Percentiles rank a stretch among this genome's conserved stretches.
Conservation (phyloP, 108 stramenopile species). For the Pseudonitzschia delicatissima region DNA sequence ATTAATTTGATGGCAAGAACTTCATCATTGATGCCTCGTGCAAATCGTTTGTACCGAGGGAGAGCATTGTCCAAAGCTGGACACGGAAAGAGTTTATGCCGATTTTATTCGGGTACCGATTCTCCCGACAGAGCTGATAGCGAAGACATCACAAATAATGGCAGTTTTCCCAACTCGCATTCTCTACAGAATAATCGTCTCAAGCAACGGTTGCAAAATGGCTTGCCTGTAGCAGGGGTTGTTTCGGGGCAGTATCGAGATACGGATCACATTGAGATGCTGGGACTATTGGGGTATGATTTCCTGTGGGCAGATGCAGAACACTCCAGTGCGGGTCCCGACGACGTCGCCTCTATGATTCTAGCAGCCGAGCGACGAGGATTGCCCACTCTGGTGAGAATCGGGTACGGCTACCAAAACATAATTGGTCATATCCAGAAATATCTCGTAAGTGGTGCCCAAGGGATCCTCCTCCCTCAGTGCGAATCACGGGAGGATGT, state of each 20-base stretch:
- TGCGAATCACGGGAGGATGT: conserved; percentile 37
- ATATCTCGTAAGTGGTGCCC: conserved; percentile 38
- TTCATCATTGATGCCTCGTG: not conserved
- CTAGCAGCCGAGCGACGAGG: conserved; percentile 38
- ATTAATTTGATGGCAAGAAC: not conserved
- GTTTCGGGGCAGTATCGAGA: conserved; percentile 38
- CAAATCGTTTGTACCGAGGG: not conserved
- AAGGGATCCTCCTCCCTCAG: conserved; percentile 39
- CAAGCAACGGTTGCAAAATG: conserved; percentile 18
- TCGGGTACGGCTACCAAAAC: conserved; percentile 43
- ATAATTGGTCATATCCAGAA: conserved; percentile 43
- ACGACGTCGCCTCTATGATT: conserved; percentile 28
- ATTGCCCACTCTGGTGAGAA: conserved; percentile 40
- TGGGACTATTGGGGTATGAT: conserved; percentile 36
- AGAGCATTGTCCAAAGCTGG: not conserved
- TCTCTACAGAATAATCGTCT: conserved; percentile 19
- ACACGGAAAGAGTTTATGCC: not conserved
- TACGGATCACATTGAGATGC: conserved; percentile 40
- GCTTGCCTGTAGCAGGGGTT: conserved; percentile 25
- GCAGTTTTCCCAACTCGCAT: conserved; percentile 14
- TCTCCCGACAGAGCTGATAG: not conserved
- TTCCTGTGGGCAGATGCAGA: conserved; percentile 46
- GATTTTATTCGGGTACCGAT: not conserved
- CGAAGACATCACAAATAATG: not conserved
- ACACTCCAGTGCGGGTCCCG: conserved; percentile 28